Evolutionary conservation across 345 rosid species (phyloP).

Genomic region (Dipteronia sinensis): DNA sequence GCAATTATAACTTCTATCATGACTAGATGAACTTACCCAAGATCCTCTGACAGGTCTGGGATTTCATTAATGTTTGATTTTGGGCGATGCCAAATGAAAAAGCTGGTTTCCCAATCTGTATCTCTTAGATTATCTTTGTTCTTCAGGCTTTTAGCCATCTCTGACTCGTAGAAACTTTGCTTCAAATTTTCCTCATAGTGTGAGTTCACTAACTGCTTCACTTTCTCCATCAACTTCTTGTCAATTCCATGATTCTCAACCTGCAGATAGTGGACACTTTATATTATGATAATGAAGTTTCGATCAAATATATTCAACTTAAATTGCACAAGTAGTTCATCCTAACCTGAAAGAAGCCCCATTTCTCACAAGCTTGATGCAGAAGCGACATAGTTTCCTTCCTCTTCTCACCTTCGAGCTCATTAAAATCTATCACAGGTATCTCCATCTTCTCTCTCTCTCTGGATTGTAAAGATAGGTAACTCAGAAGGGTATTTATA

Average conservation of each 20-base stretch:
- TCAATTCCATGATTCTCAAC: constrained; percentile 80
- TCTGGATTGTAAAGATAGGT: constrained; percentile 26
- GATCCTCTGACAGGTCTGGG: constrained; percentile 59
- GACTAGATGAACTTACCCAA: constrained; percentile 43
- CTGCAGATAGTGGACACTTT: constrained; percentile 39
- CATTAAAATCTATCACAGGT: constrained; percentile 63
- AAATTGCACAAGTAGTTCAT: background rate
- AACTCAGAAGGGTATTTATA: constrained; percentile 40
- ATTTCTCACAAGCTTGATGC: constrained; percentile 80
- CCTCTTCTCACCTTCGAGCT: constrained; percentile 65
- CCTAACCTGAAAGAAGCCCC: constrained; percentile 84
- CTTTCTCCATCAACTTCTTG: constrained; percentile 72
- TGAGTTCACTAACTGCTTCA: constrained; percentile 60
- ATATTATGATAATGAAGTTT: background rate
- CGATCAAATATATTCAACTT: background rate
- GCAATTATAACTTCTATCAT: background rate
- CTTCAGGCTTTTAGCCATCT: constrained; percentile 52
- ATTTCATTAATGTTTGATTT: constrained; percentile 57
- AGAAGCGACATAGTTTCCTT: constrained; percentile 66
- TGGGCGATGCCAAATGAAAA: constrained; percentile 77
- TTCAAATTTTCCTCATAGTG: constrained; percentile 72
- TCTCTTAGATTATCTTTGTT: constrained; percentile 40
- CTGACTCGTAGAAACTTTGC: constrained; percentile 67
- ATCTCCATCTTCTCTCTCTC: constrained; percentile 51
- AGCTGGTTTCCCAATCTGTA: constrained; percentile 85